Conservation (phyloP, 2,329 filamentous ascomycete species). For the Ophiognomonia clavigignenti-juglandacearum region DNA sequence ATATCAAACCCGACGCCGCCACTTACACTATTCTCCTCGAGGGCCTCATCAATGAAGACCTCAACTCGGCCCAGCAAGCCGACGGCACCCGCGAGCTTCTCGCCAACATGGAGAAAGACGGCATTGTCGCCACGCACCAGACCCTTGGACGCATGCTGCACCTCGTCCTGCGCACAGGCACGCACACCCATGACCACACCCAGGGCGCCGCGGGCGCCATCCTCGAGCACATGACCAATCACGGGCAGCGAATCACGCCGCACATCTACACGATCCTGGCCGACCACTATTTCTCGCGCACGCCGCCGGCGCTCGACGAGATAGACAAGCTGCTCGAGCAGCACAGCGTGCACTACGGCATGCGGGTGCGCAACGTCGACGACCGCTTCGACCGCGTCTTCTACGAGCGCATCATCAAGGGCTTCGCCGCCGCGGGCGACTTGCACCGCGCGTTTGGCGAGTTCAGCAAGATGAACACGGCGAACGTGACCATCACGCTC, state of each 20-base stretch:
- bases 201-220: slow-evolving; percentile 50
- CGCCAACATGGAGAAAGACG: slow-evolving; percentile 49
- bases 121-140: slow-evolving; percentile 54
- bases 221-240: slow-evolving; percentile 54
- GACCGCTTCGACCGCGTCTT: slow-evolving; percentile 52
- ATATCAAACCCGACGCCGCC: slow-evolving; percentile 55
- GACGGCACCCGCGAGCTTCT: slow-evolving; percentile 51
- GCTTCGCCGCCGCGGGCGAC: slow-evolving; percentile 54
- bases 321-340: slow-evolving; percentile 59
- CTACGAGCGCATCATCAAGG: slow-evolving; percentile 66
- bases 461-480: slow-evolving; percentile 38
- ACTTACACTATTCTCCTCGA: slow-evolving; percentile 73
- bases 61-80: slow-evolving; percentile 44
- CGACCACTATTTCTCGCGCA: slow-evolving; percentile 57
- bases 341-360: too few species aligned
- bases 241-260: slow-evolving; percentile 48
- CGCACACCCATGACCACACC: slow-evolving; percentile 17
- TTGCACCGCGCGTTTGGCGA: slow-evolving; percentile 42
- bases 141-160: slow-evolving; percentile 69
- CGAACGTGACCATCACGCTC: slow-evolving; percentile 37
- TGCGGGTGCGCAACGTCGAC: slow-evolving; percentile 29
- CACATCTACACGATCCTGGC: slow-evolving; percentile 73
- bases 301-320: slow-evolving; percentile 53
- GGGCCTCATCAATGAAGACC: slow-evolving; percentile 39
- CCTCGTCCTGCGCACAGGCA: slow-evolving; percentile 44